Percentiles rank a stretch among this genome's conserved stretches.
These are phyloP conservation scores for Escallonia herrerae DNA, from an alignment of 129 eudicot genomes.

Conservation along the genomic window DNA sequence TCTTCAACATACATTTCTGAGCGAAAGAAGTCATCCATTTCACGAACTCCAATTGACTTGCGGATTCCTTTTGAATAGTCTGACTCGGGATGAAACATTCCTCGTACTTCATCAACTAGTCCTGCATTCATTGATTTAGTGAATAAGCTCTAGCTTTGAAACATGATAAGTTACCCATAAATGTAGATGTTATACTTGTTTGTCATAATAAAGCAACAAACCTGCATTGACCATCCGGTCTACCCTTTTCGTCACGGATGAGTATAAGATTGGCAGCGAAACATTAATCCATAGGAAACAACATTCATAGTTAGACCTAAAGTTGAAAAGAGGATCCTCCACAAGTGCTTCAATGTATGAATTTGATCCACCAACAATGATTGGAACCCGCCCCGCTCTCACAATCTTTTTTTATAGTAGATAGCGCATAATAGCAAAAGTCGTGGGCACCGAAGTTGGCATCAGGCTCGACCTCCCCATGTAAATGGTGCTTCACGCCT, in stretches of 20 bases:
- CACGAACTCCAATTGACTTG: slow-evolving; percentile 20
- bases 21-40: slow-evolving; percentile 8
- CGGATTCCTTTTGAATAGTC: slow-evolving; percentile 10
- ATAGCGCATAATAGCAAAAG: background rate
- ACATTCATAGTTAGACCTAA: slow-evolving; percentile 4
- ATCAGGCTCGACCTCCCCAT: background rate
- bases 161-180: background rate
- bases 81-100: slow-evolving; percentile 5
- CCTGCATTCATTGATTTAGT: slow-evolving; percentile 5
- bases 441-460: background rate
- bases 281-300: slow-evolving; percentile 22
- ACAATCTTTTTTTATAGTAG: background rate
- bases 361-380: slow-evolving; percentile 22
- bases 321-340: background rate
- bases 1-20: background rate
- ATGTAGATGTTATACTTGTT: too few species aligned
- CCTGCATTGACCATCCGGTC: slow-evolving; percentile 14
- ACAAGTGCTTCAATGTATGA: slow-evolving; percentile 14
- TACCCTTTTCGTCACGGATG: slow-evolving; percentile 11
- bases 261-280: background rate
- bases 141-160: background rate
- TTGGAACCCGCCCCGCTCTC: slow-evolving; percentile 4
- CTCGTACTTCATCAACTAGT: slow-evolving; percentile 15
- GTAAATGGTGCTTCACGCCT: slow-evolving; percentile 14
- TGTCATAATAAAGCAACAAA: background rate